Evolutionary conservation across 495 filamentous ascomycete species (phyloP), one percentile per base, ranked within the genome.

Genomic region (Annulohypoxylon nitens): DNA sequence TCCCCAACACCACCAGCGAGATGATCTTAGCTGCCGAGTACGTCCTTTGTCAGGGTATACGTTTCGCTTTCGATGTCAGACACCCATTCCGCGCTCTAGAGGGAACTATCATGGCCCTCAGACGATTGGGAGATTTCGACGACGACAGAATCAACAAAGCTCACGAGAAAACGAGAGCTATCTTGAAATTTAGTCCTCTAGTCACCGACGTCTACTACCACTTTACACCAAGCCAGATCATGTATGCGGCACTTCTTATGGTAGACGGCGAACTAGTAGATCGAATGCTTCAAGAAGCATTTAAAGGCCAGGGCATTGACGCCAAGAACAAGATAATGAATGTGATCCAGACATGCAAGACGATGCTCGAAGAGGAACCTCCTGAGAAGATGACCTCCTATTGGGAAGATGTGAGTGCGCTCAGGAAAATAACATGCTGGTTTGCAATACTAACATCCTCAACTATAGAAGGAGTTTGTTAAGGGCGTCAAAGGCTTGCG

Each of bases 161-260:
- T 1, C 93, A 97, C 76, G 82, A 80, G 36, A 87, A 83, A 64
- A 92, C 94, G 4, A 88, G 90, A 48, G 87, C 90, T 3, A 84
- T 92, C 43, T 86, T 98, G 37, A 94, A 93, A 69, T 90, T 88
- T 48, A 90, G 92, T 55, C 93, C 94, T 1, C 83, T 96, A 47
- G 87, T 97, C 71, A 95, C 95, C 26, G 96, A 99, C 76, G 94
- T 87, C 20, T 98, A 98, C 82, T 97, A 98, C 84, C 90, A 97
- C 76, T 98, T 93, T 81, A 97, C 97, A 2, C 97, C 96, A 0
- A 91, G 92, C 12, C 96, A 99, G 79, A 96, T 98, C 78, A 94
- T 93, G 90, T 85, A 97, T 18, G 89, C 93, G 0, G 89, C 94
- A 0, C 82, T 98, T 30, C 83, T 89, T 12, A 82, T 95, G 61